These are phyloP conservation scores for Rhododendron mucronatum DNA, from an alignment of 148 eudicot species.

Conservation along the genomic window DNA sequence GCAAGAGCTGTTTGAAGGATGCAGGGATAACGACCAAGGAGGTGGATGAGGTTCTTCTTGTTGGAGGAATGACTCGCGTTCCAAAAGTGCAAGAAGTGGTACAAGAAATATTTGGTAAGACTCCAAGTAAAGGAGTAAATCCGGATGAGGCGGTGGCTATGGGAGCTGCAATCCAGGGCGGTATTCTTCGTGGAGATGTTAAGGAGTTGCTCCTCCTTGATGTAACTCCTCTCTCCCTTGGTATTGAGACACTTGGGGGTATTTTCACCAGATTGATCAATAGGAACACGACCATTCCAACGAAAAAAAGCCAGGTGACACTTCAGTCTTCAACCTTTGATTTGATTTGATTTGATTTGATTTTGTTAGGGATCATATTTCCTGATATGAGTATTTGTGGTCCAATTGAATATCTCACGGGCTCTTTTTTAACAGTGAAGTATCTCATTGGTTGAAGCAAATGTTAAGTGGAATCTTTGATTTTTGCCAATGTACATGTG, in stretches of 20 bases:
- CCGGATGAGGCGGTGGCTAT: slow-evolving; percentile 97
- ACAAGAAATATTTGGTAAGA: slow-evolving; percentile 71
- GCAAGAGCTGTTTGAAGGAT: slow-evolving; percentile 89
- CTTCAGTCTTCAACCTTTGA: background rate
- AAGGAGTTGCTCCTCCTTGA: slow-evolving; percentile 93
- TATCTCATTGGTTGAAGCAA: background rate
- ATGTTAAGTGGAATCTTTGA: background rate
- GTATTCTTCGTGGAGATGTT: slow-evolving; percentile 92
- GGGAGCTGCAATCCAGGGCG: slow-evolving; percentile 99
- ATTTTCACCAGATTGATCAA: slow-evolving; percentile 81
- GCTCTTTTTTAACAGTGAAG: background rate
- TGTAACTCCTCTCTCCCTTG: slow-evolving; percentile 91
- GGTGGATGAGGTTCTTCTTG: slow-evolving; percentile 87
- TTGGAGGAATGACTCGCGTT: slow-evolving; percentile 95
- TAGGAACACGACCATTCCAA: slow-evolving; percentile 94
- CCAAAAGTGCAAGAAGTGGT: slow-evolving; percentile 86
- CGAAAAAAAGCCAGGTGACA: slow-evolving; percentile 90
- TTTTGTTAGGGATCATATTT: background rate
- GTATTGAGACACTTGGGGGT: slow-evolving; percentile 95
- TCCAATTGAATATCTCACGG: background rate
- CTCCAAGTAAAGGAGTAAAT: slow-evolving; percentile 92
- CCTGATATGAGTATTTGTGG: background rate
- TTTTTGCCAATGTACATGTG: background rate
- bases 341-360: background rate
- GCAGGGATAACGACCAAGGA: slow-evolving; percentile 72